Evolutionary conservation across 352 stramenopile genomes (phyloP), one percentile per base, ranked within the genome.

Genomic region (Globisporangium echinulatum): DNA sequence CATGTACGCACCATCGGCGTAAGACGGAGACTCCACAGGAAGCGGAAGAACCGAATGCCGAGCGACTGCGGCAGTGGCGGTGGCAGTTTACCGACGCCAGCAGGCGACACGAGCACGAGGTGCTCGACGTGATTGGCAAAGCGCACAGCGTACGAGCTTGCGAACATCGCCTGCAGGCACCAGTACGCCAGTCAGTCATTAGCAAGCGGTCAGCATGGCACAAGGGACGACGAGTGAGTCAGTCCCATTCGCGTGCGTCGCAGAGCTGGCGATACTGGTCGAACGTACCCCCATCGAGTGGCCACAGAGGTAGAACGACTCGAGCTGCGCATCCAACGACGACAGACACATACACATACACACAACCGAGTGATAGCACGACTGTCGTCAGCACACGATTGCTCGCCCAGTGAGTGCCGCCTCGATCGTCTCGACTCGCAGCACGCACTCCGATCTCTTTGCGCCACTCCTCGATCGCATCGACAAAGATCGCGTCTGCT

Each of bases 261-360:
- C n/a, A n/a, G n/a, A n/a, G n/a, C n/a, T n/a, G n/a, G n/a, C n/a
- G n/a, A n/a, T n/a, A n/a, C n/a, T 4, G 46, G 17, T 48, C 4
- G 13, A 7, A 63, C 64, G 53, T 74, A 83, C 76, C 1, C 81
- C 81, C 66, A 90, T 79, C 0, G 81, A 90, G 43, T 90, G 81
- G 5, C 75, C 80, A 43, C 63, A 71, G 6, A 90, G 51, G 47
- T 79, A 77, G 54, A 90, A 81, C 17, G 74, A 77, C n/a, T 85
- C 60, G n/a, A 88, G 67, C 67, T 86, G 13, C 13, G 43, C 14
- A 48, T 6, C 42, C 50, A 54, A 42, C 39, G 9, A 68, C 39
- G 2, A 46, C 6, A 50, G 5, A 13, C 11, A 52, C 14, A 53
- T 39, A 50, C 14, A 47, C 19, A 46, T 38, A 51, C n/a, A n/a